phyloP scores from a whole-genome alignment of 345 rosid species.

The Bruguiera gymnorhiza region DNA sequence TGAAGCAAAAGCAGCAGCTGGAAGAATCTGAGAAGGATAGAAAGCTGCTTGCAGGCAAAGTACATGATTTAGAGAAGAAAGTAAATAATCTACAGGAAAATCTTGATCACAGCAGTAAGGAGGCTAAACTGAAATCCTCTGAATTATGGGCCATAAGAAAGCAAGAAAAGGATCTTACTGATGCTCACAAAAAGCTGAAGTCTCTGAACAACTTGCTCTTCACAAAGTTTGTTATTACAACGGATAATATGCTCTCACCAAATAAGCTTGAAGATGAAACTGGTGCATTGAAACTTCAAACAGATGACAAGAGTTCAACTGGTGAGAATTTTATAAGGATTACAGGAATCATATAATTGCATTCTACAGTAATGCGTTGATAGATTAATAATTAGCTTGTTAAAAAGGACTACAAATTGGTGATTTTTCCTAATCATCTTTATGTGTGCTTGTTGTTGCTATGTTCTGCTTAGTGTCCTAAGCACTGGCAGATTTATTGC shows the following conservation, averaged over 20 bases:
- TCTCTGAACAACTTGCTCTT: constrained; percentile 62
- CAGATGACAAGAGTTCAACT: constrained; percentile 28
- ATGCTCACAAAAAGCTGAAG: constrained; percentile 54
- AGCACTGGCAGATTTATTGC: no score
- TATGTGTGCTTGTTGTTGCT: no score
- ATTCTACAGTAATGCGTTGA: no score
- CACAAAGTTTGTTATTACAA: constrained; percentile 43
- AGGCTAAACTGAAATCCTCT: constrained; percentile 31
- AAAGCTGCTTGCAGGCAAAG: constrained; percentile 26
- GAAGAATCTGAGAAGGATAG: constrained; percentile 41
- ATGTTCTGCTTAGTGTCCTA: no score
- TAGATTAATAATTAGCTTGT: no score
- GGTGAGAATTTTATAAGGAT: constrained; percentile 31
- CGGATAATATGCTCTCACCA: constrained; percentile 35
- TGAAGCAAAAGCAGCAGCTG: constrained; percentile 36
- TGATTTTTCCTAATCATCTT: no score
- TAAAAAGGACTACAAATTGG: no score
- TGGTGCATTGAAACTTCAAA: constrained; percentile 29
- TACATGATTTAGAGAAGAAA: constrained; percentile 42
- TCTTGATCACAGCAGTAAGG: constrained; percentile 22
- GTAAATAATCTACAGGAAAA: constrained; percentile 34
- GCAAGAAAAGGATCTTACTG: constrained; percentile 33
- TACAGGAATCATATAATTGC: no score
- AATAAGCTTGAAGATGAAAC: constrained; percentile 36
- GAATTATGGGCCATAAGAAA: constrained; percentile 46